Percentiles rank a stretch among this genome's conserved stretches.
phyloP scores from a whole-genome alignment of 208 protist genomes.

The Wallacemonas collosoma region DNA sequence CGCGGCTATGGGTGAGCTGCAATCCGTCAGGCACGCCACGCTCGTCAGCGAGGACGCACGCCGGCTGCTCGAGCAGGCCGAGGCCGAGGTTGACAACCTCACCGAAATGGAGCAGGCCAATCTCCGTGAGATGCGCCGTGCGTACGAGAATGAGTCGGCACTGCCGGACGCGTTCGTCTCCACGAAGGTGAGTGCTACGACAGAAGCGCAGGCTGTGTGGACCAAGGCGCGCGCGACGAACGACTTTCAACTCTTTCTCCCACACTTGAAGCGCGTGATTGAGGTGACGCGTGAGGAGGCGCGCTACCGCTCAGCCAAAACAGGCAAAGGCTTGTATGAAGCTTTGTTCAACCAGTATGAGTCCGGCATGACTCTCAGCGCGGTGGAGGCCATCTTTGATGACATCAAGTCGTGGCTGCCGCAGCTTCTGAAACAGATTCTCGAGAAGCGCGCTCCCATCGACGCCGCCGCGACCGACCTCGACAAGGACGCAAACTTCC shows the following conservation, averaged over 20 bases:
- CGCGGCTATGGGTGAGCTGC: conserved; percentile 39
- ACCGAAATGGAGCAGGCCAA: conserved; percentile 42
- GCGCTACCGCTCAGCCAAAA: conserved; percentile 24
- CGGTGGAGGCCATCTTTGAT: conserved; percentile 51
- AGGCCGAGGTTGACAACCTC: conserved; percentile 22
- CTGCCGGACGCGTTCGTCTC: conserved; percentile 44
- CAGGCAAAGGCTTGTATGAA: conserved; percentile 58
- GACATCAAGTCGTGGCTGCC: conserved; percentile 70
- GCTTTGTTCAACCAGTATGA: conserved; percentile 64
- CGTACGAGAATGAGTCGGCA: conserved; percentile 26
- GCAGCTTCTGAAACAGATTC: conserved; percentile 50
- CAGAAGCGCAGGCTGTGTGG: conserved; percentile 40
- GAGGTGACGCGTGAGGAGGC: conserved; percentile 47
- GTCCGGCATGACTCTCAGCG: conserved; percentile 50
- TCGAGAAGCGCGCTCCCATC: conserved; percentile 19
- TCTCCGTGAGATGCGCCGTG: conserved; percentile 52
- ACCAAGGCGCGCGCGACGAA: conserved; percentile 43
- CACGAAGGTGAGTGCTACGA: conserved; percentile 32
- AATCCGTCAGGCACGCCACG: conserved; percentile 35
- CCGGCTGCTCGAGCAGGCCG: conserved; percentile 27
- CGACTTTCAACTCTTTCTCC: conserved; percentile 48
- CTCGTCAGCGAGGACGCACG: conserved; percentile 28
- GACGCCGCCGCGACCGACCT: conserved; percentile 19
- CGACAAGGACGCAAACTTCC: conserved; percentile 26
- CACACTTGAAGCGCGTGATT: conserved; percentile 49